A percentile compares a stretch with the other conserved stretches of the same genome.
phyloP scores from a whole-genome alignment of 2,329 filamentous ascomycete genomes.

The Cephalotrichum gorgonifer region DNA sequence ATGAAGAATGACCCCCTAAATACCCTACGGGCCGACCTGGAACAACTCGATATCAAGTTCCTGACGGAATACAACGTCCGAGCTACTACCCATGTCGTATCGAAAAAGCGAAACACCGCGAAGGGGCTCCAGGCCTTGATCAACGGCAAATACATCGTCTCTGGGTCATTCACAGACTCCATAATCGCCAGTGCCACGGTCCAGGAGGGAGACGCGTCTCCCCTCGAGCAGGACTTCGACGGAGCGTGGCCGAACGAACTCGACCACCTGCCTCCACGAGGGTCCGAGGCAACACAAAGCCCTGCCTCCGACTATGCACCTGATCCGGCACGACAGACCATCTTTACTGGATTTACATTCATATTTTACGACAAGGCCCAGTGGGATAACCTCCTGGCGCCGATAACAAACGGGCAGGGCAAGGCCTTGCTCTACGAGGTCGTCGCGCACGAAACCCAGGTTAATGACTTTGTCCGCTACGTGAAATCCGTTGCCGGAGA shows the following conservation, averaged over 20 bases:
- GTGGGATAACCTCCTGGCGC: conserved; percentile 62
- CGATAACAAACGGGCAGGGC: conserved; percentile 69
- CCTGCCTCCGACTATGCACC: conserved; percentile 63
- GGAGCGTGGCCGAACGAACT: conserved; percentile 66
- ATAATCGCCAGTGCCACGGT: conserved; percentile 50
- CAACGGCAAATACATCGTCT: conserved; percentile 69
- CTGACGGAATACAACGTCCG: conserved; percentile 58
- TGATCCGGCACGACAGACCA: conserved; percentile 49
- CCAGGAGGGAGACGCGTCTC: conserved; percentile 37
- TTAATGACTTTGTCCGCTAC: conserved; percentile 68
- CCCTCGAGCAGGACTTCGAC: conserved; percentile 72
- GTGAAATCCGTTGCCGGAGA: conserved; percentile 66
- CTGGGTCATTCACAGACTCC: conserved; percentile 61
- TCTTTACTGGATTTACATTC: conserved; percentile 85
- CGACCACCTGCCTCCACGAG: conserved; percentile 61
- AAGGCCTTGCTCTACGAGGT: conserved; percentile 65
- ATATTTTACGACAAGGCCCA: conserved; percentile 73
- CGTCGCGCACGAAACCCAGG: conserved; percentile 49
- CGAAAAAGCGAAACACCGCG: conserved; percentile 80
- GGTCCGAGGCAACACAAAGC: conserved; percentile 63
- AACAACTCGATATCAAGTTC: conserved; percentile 83
- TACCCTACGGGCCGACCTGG: conserved; percentile 54
- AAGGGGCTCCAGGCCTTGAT: conserved; percentile 81
- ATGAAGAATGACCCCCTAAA: conserved; percentile 55
- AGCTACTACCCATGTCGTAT: conserved; percentile 77